Evolutionary conservation across 169 alveolate species (phyloP).

Genomic region (Plasmodium reichenowi): DNA sequence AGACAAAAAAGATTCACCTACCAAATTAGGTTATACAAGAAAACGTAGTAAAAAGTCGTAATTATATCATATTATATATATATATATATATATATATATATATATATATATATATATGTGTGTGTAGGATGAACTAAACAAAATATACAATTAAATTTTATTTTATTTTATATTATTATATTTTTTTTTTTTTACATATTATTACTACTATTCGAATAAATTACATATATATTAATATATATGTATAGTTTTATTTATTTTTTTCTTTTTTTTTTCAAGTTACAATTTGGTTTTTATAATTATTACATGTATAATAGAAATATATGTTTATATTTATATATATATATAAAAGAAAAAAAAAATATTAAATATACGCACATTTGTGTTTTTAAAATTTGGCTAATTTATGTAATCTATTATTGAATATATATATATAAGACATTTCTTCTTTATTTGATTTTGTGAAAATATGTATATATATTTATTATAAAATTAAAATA

Average conservation of each 20-base stretch:
- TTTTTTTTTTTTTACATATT: not conserved
- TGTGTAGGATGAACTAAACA: too few relatives aligned
- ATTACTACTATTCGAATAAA: too few relatives aligned
- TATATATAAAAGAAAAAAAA: not conserved
- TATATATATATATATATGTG: not conserved
- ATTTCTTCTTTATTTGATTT: not conserved
- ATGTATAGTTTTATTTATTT: not conserved
- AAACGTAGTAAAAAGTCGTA: slow-evolving; percentile 41
- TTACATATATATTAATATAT: too few relatives aligned
- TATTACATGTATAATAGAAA: slow-evolving; percentile 8
- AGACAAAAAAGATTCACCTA: slow-evolving; percentile 48
- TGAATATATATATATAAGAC: slow-evolving; percentile 7
- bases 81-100: not conserved
- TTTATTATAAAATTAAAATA: not conserved
- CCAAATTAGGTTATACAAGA: slow-evolving; percentile 14
- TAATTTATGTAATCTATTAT: slow-evolving; percentile 11
- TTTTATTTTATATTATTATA: not conserved
- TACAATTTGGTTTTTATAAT: not conserved
- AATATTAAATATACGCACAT: slow-evolving; percentile 20
- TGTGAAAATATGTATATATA: too few relatives aligned
- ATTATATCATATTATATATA: not conserved
- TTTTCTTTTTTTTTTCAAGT: slow-evolving; percentile 17
- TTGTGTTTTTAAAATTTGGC: slow-evolving; percentile 66
- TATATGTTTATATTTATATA: slow-evolving; percentile 7
- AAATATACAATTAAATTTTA: not conserved